These are phyloP conservation scores for Lentinula novae-zelandiae DNA, from an alignment of 1,284 basidiomycete species.

Conservation along the genomic window DNA sequence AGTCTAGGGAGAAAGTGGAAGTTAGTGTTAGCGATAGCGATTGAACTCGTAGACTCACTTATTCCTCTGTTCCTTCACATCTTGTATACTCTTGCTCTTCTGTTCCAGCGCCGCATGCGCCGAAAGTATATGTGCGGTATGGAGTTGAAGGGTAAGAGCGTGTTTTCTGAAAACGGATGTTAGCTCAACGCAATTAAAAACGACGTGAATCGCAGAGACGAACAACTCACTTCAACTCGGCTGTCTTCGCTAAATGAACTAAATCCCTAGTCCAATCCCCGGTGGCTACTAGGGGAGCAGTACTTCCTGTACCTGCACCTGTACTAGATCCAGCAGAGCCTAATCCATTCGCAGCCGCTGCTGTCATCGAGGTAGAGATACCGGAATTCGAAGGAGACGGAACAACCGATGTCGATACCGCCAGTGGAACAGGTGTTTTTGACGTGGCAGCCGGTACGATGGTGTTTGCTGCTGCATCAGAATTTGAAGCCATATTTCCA, in stretches of 20 bases:
- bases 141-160: constrained; percentile 72
- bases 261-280: constrained; percentile 83
- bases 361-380: neutral
- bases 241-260: constrained; percentile 76
- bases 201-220: neutral
- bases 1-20: constrained; percentile 29
- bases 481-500: no score
- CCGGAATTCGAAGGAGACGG: no score
- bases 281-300: constrained; percentile 57
- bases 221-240: constrained; percentile 65
- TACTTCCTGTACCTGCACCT: neutral
- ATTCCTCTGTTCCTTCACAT: constrained; percentile 76
- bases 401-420: no score
- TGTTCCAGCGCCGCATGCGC: constrained; percentile 73
- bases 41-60: constrained; percentile 42
- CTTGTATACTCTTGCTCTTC: constrained; percentile 72
- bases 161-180: constrained; percentile 54
- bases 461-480: no score
- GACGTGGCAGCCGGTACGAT: no score
- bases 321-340: neutral
- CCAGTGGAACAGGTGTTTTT: neutral
- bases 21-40: neutral
- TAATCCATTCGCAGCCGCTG: neutral
- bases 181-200: neutral
- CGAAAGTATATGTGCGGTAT: constrained; percentile 81